Conservation (phyloP, 164 flowering plant species). For the Hamamelis virginiana region DNA sequence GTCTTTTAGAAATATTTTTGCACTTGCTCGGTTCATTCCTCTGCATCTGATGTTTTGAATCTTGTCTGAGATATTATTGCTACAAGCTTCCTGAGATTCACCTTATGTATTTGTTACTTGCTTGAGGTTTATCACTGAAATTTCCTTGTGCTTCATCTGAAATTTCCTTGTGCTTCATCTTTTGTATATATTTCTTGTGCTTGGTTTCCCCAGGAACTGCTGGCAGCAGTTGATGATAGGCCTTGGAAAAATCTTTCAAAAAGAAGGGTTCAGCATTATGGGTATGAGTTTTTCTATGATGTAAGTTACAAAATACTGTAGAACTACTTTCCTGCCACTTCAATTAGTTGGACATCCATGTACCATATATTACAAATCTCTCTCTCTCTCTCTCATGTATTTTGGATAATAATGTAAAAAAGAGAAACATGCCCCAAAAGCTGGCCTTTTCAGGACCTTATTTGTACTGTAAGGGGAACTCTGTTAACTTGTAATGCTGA, state of each 20-base stretch:
- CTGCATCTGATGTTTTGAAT: neutral
- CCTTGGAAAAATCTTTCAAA: conserved; percentile 84
- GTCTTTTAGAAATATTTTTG: neutral
- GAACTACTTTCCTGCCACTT: neutral
- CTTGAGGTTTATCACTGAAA: neutral
- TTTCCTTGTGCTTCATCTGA: neutral
- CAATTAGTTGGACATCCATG: neutral
- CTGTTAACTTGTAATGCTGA: no score
- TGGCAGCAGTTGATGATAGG: conserved; percentile 72
- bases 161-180: neutral
- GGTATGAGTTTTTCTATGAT: conserved; percentile 82
- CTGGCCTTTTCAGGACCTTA: no score
- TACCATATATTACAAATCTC: no score
- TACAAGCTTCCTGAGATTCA: no score
- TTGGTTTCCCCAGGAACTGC: conserved; percentile 53
- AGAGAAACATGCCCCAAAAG: no score
- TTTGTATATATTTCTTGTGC: neutral
- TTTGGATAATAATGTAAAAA: no score
- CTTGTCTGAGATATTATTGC: neutral
- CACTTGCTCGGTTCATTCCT: neutral
- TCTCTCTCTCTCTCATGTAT: neutral
- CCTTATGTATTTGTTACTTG: no score
- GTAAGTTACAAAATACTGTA: conserved; percentile 33
- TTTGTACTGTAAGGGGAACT: no score
- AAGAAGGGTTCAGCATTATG: conserved; percentile 93